A percentile compares a stretch with the other conserved stretches of the same genome.
These are phyloP conservation scores for Tilletia caries DNA, from an alignment of 1,284 basidiomycete genomes.

Conservation along the genomic window DNA sequence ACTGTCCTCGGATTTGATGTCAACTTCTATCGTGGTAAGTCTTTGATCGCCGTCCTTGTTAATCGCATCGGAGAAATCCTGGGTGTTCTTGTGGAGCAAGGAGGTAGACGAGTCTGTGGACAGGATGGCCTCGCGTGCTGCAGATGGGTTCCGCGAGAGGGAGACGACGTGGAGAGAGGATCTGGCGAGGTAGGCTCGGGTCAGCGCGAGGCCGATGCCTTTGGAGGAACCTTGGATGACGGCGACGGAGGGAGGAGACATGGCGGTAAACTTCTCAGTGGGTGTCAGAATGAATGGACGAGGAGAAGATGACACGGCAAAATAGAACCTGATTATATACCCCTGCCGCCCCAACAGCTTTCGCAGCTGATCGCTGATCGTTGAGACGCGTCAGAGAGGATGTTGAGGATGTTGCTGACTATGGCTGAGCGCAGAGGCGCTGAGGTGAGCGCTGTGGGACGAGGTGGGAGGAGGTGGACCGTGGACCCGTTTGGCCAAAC, in stretches of 20 bases:
- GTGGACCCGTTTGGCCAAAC: too few relatives aligned
- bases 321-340: too few relatives aligned
- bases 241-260: constrained; percentile 29
- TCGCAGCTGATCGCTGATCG: too few relatives aligned
- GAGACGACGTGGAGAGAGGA: constrained; percentile 57
- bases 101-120: constrained; percentile 13
- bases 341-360: too few relatives aligned
- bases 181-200: constrained; percentile 48
- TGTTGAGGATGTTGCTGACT: too few relatives aligned
- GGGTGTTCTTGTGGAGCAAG: constrained; percentile 10
- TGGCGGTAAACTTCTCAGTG: neutral
- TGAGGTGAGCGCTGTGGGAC: neutral
- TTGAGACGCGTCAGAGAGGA: too few relatives aligned
- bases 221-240: constrained; percentile 37
- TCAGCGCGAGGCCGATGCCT: constrained; percentile 40
- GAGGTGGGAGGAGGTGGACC: too few relatives aligned
- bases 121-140: constrained; percentile 50
- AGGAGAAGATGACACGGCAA: too few relatives aligned
- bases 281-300: too few relatives aligned
- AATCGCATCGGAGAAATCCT: constrained; percentile 13
- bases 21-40: constrained; percentile 55
- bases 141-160: constrained; percentile 53
- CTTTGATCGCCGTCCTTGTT: constrained; percentile 36
- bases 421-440: too few relatives aligned
- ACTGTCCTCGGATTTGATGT: constrained; percentile 55